Evolutionary conservation across 1,139 yeast genomes (phyloP), one percentile per base, ranked within the genome.

Genomic region (Groenewaldozyma auringiensis): DNA sequence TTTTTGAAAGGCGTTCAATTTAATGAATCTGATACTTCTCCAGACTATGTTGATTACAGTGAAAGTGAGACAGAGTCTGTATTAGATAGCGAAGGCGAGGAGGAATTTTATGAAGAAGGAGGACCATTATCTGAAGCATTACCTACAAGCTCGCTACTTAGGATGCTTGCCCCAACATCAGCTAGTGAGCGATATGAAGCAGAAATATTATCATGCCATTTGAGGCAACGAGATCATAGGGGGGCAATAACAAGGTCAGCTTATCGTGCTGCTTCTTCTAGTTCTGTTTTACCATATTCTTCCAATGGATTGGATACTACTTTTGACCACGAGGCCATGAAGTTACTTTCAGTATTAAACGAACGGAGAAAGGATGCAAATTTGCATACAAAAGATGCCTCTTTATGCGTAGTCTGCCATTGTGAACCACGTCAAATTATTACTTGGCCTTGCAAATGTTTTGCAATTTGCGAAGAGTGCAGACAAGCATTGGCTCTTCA

Each of bases 371-470:
- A 27, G 47, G 45, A 13, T 20, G 35, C 50, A 8, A 33, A 42
- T 3, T 21, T 38, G 29, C 37, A 46, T 14, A 42, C 41, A 37
- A 45, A 52, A 1, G 43, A 43, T 16, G 25, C 44, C n/a, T 41
- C 37, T 22, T 33, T 65, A 3, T 88, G 97, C 65, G 95, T 86
- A 2, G 82, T 88, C 2, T 88, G 97, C 62, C 94, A 84, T 54
- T 72, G 74, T 9, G 78, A 82, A 48, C 75, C 79, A 6, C 72
- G 96, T 53, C 86, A 83, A 51, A 76, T 88, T 37, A 80, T 88
- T 14, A 70, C 92, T 2, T 88, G 96, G 96, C 97, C 97, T 1
- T 88, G 97, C 61, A 76, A 80, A 55, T 88, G 97, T 62, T 77
- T 88, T 52, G 88, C 95, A 0, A 71, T 88, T 6, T 88, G 97